These are phyloP conservation scores for Lachnellula arida DNA, from an alignment of 2,329 filamentous ascomycete genomes.

Conservation along the genomic window DNA sequence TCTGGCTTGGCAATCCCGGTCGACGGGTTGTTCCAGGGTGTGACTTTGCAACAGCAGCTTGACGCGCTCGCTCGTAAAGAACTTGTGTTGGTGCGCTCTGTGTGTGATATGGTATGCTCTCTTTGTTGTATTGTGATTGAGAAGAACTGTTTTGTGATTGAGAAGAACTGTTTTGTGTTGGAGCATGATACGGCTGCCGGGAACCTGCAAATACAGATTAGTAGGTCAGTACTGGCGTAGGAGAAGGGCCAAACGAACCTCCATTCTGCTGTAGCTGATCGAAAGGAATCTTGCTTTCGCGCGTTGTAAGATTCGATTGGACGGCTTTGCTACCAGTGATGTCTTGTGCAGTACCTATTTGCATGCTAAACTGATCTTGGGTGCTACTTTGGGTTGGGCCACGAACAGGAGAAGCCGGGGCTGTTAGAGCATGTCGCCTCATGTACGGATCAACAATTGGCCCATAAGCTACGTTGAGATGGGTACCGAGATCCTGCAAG, in stretches of 20 bases:
- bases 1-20: slow-evolving; percentile 48
- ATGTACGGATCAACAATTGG: slow-evolving; percentile 44
- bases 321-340: too few relatives aligned
- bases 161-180: slow-evolving; percentile 22
- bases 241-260: slow-evolving; percentile 4
- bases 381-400: not conserved
- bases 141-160: slow-evolving; percentile 22
- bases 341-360: not conserved
- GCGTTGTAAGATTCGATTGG: too few relatives aligned
- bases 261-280: slow-evolving; percentile 9
- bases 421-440: slow-evolving; percentile 27
- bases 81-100: slow-evolving; percentile 47
- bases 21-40: slow-evolving; percentile 45
- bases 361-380: not conserved
- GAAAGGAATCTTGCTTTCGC: not conserved
- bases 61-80: slow-evolving; percentile 52
- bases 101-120: slow-evolving; percentile 25
- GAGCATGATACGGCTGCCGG: slow-evolving; percentile 20
- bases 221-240: not conserved
- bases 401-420: slow-evolving; percentile 16
- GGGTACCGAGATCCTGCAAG: slow-evolving; percentile 51
- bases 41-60: slow-evolving; percentile 50
- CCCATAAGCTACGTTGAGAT: slow-evolving; percentile 55
- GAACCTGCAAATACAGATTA: not conserved
- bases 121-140: slow-evolving; percentile 3